Base-by-base conservation (phyloP, 345 rosid genomes). In the Cardamine resedifolia region DNA sequence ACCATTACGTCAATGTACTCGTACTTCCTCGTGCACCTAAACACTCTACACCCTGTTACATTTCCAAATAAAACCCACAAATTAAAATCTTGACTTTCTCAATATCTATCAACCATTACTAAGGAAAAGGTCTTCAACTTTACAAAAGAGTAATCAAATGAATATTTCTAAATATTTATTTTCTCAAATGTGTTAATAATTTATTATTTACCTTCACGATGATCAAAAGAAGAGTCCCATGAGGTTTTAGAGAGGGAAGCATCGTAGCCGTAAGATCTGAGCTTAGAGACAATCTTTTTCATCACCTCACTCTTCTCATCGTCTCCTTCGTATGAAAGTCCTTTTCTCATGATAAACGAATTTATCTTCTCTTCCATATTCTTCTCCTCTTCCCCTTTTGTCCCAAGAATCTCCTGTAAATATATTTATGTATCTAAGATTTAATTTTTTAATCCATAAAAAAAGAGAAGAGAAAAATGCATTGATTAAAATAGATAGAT, bases 1-100 rank as follows among this genome's bases (percentile, higher is more conserved):
- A 68, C 56, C 66, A 64, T 77, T 44, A 86, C 84, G 33, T 82
- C 85, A 52, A 86, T 76, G 11, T 79, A 86, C 70, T 84, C 86
- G 28, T 84, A 79, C 27, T 70, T 72, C 2, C 68, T 80, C 38
- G 53, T 43, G 51, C 58, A 82, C 28, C 60, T 75, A 36, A 81
- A 75, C 38, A 73, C 85, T 81, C 56, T 60, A 64, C 80, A 58
- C 1, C 80, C 80, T 77, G 12, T 15, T 2, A 28, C 60, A 64
- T 34, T 36, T 56, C 10, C 48, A 64, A 53, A n/a, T n/a, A 63
- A 51, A 36, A 24, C 15, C 50, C 48, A 26, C 10, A 48, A 66
- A 50, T 23, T 26, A 4, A 26, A 2, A 36, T 9, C 27, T 18
- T 63, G 77, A 65, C 72, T 38, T 61, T 7, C 2, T 55, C 57